Evolutionary conservation across 78 protist genomes (phyloP), one percentile per base, ranked within the genome.

Genomic region (Creolimax fragrantissima): DNA sequence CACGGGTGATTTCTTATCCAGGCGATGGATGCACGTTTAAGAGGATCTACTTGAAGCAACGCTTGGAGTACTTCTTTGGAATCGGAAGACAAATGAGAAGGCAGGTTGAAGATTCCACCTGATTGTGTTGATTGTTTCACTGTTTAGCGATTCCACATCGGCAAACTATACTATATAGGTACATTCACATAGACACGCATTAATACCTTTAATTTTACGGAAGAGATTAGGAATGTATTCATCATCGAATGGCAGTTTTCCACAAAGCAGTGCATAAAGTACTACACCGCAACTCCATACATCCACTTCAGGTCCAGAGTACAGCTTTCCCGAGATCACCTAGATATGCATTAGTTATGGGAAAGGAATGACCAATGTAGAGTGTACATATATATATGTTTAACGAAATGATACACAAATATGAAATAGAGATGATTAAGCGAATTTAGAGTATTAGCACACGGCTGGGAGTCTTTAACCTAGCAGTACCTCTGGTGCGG

Each of bases 401-500:
- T n/a, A n/a, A n/a, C n/a, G n/a, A n/a, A n/a, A n/a, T n/a, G n/a
- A n/a, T n/a, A n/a, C n/a, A n/a, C n/a, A n/a, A n/a, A n/a, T n/a
- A n/a, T n/a, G n/a, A n/a, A n/a, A n/a, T n/a, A n/a, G n/a, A n/a
- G n/a, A n/a, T n/a, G n/a, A n/a, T n/a, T n/a, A n/a, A n/a, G n/a
- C n/a, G n/a, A n/a, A n/a, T n/a, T n/a, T n/a, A n/a, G n/a, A n/a
- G n/a, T n/a, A n/a, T n/a, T n/a, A n/a, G n/a, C n/a, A n/a, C n/a
- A n/a, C n/a, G n/a, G n/a, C n/a, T n/a, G n/a, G n/a, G n/a, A n/a
- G n/a, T 58, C 11, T 58, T 93, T 95, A 92, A 2, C 99, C 97
- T 32, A 94, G 85, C 42, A 98, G 96, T 84, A 98, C 99, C 58
- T 99, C 99, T 2, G 99, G 99, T n/a, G 99, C 99, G 2, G 99